These are phyloP conservation scores for Alternaria sp. DNA, from an alignment of 2,329 filamentous ascomycete species.

Conservation along the genomic window DNA sequence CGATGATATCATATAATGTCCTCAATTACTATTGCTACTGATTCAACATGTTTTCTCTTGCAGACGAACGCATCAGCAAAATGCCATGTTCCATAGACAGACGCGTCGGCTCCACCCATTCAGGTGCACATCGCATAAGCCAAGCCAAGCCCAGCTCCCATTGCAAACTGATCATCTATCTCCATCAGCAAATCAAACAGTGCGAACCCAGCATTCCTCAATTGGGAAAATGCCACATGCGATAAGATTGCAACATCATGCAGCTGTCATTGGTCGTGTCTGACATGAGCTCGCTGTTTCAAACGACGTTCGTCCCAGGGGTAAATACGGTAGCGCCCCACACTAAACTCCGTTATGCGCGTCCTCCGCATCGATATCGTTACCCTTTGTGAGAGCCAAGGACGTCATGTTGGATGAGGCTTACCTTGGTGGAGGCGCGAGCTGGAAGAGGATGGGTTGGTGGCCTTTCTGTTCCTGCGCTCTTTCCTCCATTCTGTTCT, in stretches of 20 bases:
- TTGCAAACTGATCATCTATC: neutral
- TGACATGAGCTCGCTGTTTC: constrained; percentile 14
- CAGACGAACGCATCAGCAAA: neutral
- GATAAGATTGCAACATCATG: constrained; percentile 1
- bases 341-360: neutral
- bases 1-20: neutral
- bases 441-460: neutral
- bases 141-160: neutral
- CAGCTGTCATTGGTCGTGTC: constrained; percentile 8
- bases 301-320: constrained; percentile 13
- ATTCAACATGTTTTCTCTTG: neutral
- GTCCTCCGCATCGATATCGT: neutral
- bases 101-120: neutral
- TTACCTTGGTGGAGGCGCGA: constrained; percentile 6
- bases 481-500: neutral
- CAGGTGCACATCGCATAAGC: neutral
- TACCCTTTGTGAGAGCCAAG: constrained; percentile 1
- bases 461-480: neutral
- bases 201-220: neutral
- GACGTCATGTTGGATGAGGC: constrained; percentile 14
- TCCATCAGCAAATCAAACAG: constrained; percentile 4
- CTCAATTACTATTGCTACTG: neutral
- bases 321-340: constrained; percentile 7
- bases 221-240: neutral
- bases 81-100: neutral